Evolutionary conservation across 2,329 filamentous ascomycete species (phyloP).

Genomic region (Aspergillus proliferans): DNA sequence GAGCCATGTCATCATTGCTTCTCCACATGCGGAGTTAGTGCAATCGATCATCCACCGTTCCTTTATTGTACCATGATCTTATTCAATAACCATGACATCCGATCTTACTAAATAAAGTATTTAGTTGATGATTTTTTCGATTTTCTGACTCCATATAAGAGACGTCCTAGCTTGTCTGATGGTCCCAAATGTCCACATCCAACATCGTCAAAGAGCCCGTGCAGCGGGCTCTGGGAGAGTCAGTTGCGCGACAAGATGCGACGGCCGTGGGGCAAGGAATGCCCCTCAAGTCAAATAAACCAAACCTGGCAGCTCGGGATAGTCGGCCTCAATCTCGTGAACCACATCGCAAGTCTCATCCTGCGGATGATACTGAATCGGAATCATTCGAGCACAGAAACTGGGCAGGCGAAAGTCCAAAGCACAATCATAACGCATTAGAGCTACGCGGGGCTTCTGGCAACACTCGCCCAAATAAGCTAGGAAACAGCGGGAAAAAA

Average conservation of each 20-base stretch:
- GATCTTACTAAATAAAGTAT: neutral
- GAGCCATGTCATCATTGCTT: neutral
- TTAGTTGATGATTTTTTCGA: neutral
- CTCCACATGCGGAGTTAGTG: neutral
- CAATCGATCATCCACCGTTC: no score
- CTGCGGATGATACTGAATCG: neutral
- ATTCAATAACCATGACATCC: neutral
- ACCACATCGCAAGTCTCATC: neutral
- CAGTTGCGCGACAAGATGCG: neutral
- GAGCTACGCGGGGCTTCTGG: neutral
- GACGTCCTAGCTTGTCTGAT: neutral
- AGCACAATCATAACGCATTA: neutral
- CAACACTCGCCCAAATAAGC: neutral
- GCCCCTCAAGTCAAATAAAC: neutral
- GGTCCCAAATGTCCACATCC: neutral
- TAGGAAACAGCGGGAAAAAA: neutral
- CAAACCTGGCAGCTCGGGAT: neutral
- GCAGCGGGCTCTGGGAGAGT: neutral
- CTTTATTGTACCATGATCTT: neutral
- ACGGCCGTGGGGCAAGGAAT: neutral
- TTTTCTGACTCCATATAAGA: neutral
- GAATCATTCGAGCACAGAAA: neutral
- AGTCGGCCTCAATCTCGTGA: neutral
- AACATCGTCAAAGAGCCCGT: neutral
- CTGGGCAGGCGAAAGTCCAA: neutral